Base-by-base conservation (phyloP, 495 filamentous ascomycete genomes). In the Cudoniella acicularis region DNA sequence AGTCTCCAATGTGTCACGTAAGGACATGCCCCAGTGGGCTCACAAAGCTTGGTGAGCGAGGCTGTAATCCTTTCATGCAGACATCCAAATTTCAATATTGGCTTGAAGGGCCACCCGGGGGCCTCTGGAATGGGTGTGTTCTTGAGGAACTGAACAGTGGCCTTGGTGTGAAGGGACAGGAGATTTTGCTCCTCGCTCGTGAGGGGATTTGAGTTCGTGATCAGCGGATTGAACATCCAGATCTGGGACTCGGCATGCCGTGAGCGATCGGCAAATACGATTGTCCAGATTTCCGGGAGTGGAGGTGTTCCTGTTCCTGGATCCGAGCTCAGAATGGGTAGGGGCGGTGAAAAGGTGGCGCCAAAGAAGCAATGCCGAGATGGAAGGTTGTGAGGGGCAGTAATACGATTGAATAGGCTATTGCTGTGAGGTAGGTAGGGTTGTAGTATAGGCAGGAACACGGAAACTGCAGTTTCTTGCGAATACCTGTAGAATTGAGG, bases 281-380 rank as follows among this genome's bases (percentile, higher is more conserved):
- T 56, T 11, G 59, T 68, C 20, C 56, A 65, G 4, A 11, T 3
- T 47, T 58, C 59, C 27, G 59, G 52, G 40, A 45, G 17, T 23
- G 20, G 11, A 1, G 30, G 17, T 24, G 21, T 13, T 18, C 43
- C 11, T 1, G 41, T 23, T 3, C 11, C 2, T 13, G 51, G 9
- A 6, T 25, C 42, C 20, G n/a, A 9, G 6, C 16, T n/a, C 4
- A 4, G 43, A 17, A 21, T n/a, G 43, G 20, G 20, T n/a, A 17
- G 43, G 17, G 13, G 16, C 11, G 58, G 55, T 43, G 59, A 57
- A 40, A 68, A 65, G 9, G 62, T 65, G 17, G 65, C 55, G 8
- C 62, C 65, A 26, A 63, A 68, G 53, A 68, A 49, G 30, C 65
- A 68, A 23, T 68, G 65, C 11, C 61, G 42, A 18, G 53, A 51